Evolutionary conservation across 2,329 filamentous ascomycete genomes (phyloP).

Genomic region (Trichoderma harzianum): DNA sequence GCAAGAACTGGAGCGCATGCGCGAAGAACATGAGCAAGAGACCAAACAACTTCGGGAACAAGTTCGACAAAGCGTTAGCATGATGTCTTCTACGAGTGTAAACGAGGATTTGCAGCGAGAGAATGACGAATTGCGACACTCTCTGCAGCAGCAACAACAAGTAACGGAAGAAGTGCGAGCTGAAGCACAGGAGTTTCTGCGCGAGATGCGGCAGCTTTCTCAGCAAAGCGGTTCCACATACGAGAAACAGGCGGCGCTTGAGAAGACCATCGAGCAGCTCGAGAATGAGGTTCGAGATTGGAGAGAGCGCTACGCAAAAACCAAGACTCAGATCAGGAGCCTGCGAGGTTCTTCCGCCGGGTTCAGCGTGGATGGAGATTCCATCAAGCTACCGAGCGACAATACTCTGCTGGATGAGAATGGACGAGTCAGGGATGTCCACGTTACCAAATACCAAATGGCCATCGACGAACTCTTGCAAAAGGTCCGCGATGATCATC

Average conservation of each 20-base stretch:
- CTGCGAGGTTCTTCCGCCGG: slow-evolving; percentile 79
- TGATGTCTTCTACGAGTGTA: slow-evolving; percentile 29
- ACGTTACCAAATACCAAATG: slow-evolving; percentile 93
- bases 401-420: slow-evolving; percentile 65
- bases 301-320: slow-evolving; percentile 83
- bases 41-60: slow-evolving; percentile 62
- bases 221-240: slow-evolving; percentile 73
- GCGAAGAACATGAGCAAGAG: slow-evolving; percentile 62
- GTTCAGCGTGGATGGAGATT: slow-evolving; percentile 65
- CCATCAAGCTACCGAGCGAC: slow-evolving; percentile 63
- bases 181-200: slow-evolving; percentile 78
- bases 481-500: slow-evolving; percentile 68
- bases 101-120: slow-evolving; percentile 61
- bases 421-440: slow-evolving; percentile 83
- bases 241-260: slow-evolving; percentile 77
- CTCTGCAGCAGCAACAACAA: slow-evolving; percentile 70
- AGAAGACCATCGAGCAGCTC: slow-evolving; percentile 69
- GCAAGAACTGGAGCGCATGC: slow-evolving; percentile 71
- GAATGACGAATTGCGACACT: slow-evolving; percentile 64
- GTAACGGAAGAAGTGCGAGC: slow-evolving; percentile 82
- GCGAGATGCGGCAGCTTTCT: slow-evolving; percentile 85
- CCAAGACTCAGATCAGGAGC: slow-evolving; percentile 81
- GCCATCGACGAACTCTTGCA: slow-evolving; percentile 87
- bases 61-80: slow-evolving; percentile 35
- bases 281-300: slow-evolving; percentile 84